Base-by-base conservation (phyloP, 2,329 filamentous ascomycete species). In the Colletotrichum tanaceti region DNA sequence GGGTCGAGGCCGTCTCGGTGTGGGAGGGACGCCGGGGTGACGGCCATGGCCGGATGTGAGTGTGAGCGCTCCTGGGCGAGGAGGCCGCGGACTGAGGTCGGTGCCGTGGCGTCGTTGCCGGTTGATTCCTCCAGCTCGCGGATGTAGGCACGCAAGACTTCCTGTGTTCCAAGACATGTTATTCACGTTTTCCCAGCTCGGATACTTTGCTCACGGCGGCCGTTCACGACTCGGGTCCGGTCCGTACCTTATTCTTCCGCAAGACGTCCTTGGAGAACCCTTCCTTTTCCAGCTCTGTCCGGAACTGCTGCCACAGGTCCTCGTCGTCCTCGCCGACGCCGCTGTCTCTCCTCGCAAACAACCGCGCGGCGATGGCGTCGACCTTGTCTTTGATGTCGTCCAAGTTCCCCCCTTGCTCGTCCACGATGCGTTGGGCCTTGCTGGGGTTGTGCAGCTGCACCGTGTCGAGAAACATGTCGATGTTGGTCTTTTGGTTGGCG, bases 341-440 rank as follows among this genome's bases (percentile, higher is more conserved):
- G 68, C 70, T 55, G 70, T 79, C 77, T 52, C 79, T 78, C 59
- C 81, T 80, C 13, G 79, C 79, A 58, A 84, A 85, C 28, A 90
- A 79, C 13, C 82, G 81, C 13, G 80, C 76, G 3, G 88, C 87
- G 70, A 90, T 85, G 38, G 77, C 77, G 72, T 90, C 87, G 39
- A 90, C 85, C 73, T 89, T 88, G 74, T 87, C 84, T 75, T 88
- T 86, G 73, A 90, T 88, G 9, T 75, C 74, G 65, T 89, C 85
- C 41, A 89, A 77, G 28, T 82, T 78, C 20, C 79, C 75, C 50
- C 76, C 79, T 53, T 79, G 78, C n/a, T 78, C 76, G 44, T 80
- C 74, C 13, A 75, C 76, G 57, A 79, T 74, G 70, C 70, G 72
- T 71, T 41, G 70, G 73, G 73, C 66, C 77, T 81, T 84, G 20